Percentiles rank a stretch among this genome's conserved stretches.
phyloP scores from a whole-genome alignment of 1,284 basidiomycete species.

The Ganoderma lingzhi region DNA sequence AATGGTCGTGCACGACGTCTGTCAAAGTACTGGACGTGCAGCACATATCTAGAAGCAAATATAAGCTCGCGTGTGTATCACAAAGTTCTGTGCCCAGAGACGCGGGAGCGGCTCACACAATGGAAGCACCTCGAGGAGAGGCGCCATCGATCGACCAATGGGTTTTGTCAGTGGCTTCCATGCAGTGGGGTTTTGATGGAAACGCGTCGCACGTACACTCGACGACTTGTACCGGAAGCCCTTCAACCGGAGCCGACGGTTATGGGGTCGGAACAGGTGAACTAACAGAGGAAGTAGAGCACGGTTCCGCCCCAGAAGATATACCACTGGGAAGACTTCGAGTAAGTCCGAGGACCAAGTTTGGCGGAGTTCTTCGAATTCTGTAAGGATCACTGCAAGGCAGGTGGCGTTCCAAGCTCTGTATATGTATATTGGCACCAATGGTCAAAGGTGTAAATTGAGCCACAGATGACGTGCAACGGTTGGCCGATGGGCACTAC shows the following conservation, averaged over 20 bases:
- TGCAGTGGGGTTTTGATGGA: neutral
- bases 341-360: neutral
- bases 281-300: neutral
- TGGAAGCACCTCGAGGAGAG: neutral
- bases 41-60: neutral
- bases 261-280: neutral
- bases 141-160: neutral
- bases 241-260: neutral
- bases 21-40: neutral
- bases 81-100: neutral
- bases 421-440: neutral
- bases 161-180: neutral
- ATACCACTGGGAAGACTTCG: neutral
- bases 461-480: neutral
- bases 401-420: neutral
- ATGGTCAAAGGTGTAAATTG: neutral
- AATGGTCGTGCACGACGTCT: neutral
- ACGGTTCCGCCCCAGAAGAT: neutral
- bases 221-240: constrained; percentile 2
- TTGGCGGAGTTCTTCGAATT: too few species aligned
- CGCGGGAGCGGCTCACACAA: constrained; percentile 12
- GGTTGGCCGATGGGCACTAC: neutral
- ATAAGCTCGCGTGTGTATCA: constrained; percentile 4
- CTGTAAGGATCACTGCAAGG: neutral
- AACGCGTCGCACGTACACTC: constrained; percentile 8